Percentiles rank a stretch among this genome's conserved stretches.
Conservation (phyloP, 306 rosid species). For the Aeschynomene evenia region DNA sequence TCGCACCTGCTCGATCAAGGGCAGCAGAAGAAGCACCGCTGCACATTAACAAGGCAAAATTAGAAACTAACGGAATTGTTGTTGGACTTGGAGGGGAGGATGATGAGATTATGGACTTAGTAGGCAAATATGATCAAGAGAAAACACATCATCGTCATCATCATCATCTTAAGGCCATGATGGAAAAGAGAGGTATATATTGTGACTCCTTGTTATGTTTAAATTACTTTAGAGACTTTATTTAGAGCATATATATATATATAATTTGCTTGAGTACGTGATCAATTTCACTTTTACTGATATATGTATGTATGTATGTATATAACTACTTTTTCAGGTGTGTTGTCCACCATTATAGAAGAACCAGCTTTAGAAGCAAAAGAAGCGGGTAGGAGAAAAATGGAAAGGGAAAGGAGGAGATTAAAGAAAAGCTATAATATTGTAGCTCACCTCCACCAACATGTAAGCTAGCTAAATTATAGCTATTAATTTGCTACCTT, state of each 20-base stretch:
- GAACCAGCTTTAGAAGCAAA: constrained; percentile 44
- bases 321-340: constrained; percentile 56
- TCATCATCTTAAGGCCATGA: constrained; percentile 29
- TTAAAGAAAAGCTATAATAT: constrained; percentile 40
- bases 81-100: constrained; percentile 4
- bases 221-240: constrained; percentile 28
- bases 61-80: too few species aligned
- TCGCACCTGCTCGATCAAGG: constrained; percentile 49
- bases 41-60: too few species aligned
- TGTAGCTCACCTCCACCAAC: constrained; percentile 15
- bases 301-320: too few species aligned
- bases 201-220: neutral
- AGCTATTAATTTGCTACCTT: too few species aligned
- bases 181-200: constrained; percentile 34
- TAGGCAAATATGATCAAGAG: constrained; percentile 8
- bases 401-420: constrained; percentile 50
- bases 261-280: constrained; percentile 3
- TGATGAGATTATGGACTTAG: too few species aligned
- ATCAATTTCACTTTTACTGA: constrained; percentile 23
- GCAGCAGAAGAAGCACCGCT: too few species aligned
- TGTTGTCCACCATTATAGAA: constrained; percentile 55
- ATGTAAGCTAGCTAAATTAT: too few species aligned
- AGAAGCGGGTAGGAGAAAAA: constrained; percentile 47
- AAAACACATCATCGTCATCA: constrained; percentile 18
- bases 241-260: too few species aligned